phyloP scores from a whole-genome alignment of 1,284 basidiomycete species.

The Omphalotus olearius region DNA sequence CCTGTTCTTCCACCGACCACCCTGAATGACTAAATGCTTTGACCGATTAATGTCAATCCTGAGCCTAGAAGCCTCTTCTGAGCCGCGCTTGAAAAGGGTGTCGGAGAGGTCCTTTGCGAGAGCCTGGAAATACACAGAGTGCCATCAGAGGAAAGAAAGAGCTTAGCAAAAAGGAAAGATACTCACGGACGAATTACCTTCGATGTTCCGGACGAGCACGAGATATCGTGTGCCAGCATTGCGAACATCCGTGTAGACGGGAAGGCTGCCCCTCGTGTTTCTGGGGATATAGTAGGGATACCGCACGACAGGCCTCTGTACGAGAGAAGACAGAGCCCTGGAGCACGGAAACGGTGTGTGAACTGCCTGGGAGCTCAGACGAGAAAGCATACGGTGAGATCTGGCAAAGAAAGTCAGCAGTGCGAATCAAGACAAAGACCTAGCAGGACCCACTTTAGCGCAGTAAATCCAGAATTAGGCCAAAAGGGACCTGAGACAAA shows the following conservation, averaged over 20 bases:
- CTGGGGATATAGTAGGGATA: constrained; percentile 58
- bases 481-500: too few species aligned
- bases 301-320: constrained; percentile 10
- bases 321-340: constrained; percentile 1
- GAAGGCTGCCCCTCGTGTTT: constrained; percentile 59
- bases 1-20: constrained; percentile 55
- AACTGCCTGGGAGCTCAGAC: constrained; percentile 1
- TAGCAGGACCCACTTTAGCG: too few species aligned
- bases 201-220: constrained; percentile 37
- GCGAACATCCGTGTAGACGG: constrained; percentile 69
- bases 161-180: constrained; percentile 3
- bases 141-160: constrained; percentile 9
- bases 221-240: constrained; percentile 56
- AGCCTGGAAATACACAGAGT: constrained; percentile 29
- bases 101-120: constrained; percentile 47
- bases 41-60: constrained; percentile 40
- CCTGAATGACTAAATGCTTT: constrained; percentile 51
- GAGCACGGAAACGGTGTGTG: background rate
- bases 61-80: constrained; percentile 43
- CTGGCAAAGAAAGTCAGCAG: background rate
- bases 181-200: constrained; percentile 36
- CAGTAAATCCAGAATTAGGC: too few species aligned
- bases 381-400: constrained; percentile 4
- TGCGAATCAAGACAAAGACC: too few species aligned
- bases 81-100: constrained; percentile 41